These are phyloP conservation scores for Elaeis guineensis DNA, from an alignment of 176 grass and related monocot genomes.

Conservation along the genomic window DNA sequence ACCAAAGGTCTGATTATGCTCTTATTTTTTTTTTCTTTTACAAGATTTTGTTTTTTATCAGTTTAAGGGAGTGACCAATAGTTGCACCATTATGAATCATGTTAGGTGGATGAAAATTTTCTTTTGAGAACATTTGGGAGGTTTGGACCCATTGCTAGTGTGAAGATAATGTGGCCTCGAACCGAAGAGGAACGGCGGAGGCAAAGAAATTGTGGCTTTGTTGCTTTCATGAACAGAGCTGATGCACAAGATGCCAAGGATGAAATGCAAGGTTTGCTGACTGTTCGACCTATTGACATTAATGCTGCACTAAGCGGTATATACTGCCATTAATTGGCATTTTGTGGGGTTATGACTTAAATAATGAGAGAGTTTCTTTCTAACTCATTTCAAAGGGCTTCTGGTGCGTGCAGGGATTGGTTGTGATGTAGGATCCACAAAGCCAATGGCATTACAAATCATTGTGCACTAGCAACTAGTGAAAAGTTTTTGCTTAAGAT, in stretches of 20 bases:
- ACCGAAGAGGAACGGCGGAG: constrained; percentile 93
- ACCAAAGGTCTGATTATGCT: constrained; percentile 50
- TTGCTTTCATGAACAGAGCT: constrained; percentile 96
- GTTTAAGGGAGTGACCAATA: too few relatives aligned
- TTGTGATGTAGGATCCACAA: too few relatives aligned
- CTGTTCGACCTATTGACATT: neutral
- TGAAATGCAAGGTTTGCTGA: constrained; percentile 93
- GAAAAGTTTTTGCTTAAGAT: too few relatives aligned
- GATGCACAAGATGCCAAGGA: constrained; percentile 96
- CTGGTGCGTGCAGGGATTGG: too few relatives aligned
- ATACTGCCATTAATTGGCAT: neutral
- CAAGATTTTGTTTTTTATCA: constrained; percentile 4
- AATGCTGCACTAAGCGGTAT: neutral
- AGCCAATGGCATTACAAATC: too few relatives aligned
- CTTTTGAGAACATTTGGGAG: constrained; percentile 94
- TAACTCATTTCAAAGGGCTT: too few relatives aligned
- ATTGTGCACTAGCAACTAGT: too few relatives aligned
- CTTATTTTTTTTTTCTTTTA: constrained; percentile 9
- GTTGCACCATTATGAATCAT: constrained; percentile 7
- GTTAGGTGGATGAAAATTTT: constrained; percentile 97
- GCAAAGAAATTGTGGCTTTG: constrained; percentile 98
- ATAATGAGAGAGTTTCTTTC: too few relatives aligned
- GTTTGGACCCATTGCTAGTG: constrained; percentile 98
- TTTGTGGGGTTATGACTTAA: too few relatives aligned
- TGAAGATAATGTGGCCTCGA: constrained; percentile 99